Evolutionary conservation across 306 rosid genomes (phyloP), one percentile per base, ranked within the genome.

Genomic region (Trifolium dubium): DNA sequence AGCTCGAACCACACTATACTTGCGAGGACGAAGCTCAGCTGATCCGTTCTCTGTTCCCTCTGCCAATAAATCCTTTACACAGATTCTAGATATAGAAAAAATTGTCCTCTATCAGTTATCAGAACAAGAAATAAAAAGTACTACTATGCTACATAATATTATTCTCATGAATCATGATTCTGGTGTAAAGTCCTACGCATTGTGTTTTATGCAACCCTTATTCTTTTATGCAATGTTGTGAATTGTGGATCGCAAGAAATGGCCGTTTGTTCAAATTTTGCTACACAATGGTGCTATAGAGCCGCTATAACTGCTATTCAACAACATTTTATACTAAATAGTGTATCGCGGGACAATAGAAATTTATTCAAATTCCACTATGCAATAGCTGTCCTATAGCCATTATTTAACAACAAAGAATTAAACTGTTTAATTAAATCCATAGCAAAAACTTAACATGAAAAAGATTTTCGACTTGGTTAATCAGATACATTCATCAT

Each of bases 31-130:
- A 32, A 86, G 39, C 60, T 84, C 88, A 10, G 92, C 74, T 49
- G 55, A 60, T 50, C 98, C 98, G 0, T 88, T 85, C 78, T 88
- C 92, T 14, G 54, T 85, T 56, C 96, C 98, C 41, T 67, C 60
- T 8, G 82, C 83, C 76, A 92, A 59, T 50, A 90, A 72, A 71
- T 92, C 98, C 76, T 92, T 75, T 31, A 80, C 84, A 54, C 75
- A 34, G 73, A 80, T 64, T 75, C 80, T 80, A 66, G 5, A 79
- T 30, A 58, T 41, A 71, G 46, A 41, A 74, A 61, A 59, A 11
- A 15, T 1, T 40, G 39, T 13, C 41, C 49, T 58, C 44, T 5
- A 61, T 76, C 46, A 61, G 8, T 31, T 31, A 32, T 60, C 19
- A 60, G 58, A 39, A 67, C 10, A 80, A 61, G 18, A 32, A 19